A percentile compares a stretch with the other conserved stretches of the same genome.
Conservation (phyloP, 2,329 filamentous ascomycete genomes). For the Xylaria sp. region DNA sequence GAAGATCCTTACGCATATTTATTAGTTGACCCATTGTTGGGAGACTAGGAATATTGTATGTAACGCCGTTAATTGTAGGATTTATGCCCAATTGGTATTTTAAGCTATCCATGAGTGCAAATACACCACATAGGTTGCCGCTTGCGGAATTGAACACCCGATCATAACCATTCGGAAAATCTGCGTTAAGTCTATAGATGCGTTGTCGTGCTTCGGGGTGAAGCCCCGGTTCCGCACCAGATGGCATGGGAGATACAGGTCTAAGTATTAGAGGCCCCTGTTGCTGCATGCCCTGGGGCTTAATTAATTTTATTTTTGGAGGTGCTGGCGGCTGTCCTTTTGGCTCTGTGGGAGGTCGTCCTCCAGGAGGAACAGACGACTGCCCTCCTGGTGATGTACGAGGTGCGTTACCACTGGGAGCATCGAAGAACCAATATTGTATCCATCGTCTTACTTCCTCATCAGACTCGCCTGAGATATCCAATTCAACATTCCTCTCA, state of each 20-base stretch:
- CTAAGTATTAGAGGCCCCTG: not conserved
- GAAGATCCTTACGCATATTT: not conserved
- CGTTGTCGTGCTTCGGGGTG: not conserved
- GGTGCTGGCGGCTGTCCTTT: not conserved
- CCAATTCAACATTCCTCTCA: not conserved
- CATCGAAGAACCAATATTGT: constrained; percentile 33
- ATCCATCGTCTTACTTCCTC: constrained; percentile 34
- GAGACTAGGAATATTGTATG: not conserved
- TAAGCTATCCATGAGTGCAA: constrained; percentile 34
- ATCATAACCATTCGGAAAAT: constrained; percentile 29
- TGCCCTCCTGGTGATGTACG: not conserved
- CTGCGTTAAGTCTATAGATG: not conserved
- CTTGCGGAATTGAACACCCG: constrained; percentile 8
- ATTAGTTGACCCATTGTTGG: constrained; percentile 17
- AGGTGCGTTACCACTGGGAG: not conserved
- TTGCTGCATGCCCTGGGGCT: too few relatives aligned
- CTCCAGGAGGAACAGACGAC: not conserved
- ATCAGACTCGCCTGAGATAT: constrained; percentile 36
- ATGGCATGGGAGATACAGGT: constrained; percentile 3
- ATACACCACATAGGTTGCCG: constrained; percentile 31
- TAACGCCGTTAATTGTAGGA: constrained; percentile 23
- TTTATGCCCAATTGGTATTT: constrained; percentile 24
- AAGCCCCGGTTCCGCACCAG: too few relatives aligned
- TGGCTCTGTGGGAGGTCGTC: not conserved
- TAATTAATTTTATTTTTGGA: not conserved